These are phyloP conservation scores for Telopea speciosissima DNA, from an alignment of 177 flowering plant genomes.

Conservation along the genomic window DNA sequence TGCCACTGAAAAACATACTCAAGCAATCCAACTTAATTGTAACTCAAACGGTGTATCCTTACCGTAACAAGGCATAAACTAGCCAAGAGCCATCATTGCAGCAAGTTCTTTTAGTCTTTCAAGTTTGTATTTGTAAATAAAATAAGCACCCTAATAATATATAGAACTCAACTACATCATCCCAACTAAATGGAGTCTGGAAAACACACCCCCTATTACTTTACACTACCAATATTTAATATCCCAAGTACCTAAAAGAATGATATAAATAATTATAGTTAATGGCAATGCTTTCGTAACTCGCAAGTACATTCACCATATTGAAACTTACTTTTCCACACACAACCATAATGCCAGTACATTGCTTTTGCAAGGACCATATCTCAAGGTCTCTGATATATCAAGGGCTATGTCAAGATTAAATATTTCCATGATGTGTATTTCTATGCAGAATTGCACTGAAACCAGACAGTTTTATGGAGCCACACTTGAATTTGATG, in stretches of 20 bases:
- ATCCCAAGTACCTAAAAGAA: not conserved
- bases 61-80: not conserved
- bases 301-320: too few relatives aligned
- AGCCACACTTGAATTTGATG: not conserved
- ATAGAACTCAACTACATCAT: too few relatives aligned
- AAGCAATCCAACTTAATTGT: not conserved
- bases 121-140: too few relatives aligned
- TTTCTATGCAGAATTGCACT: not conserved
- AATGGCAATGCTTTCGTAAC: too few relatives aligned
- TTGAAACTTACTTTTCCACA: too few relatives aligned
- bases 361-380: not conserved
- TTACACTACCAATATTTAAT: too few relatives aligned
- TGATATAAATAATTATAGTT: too few relatives aligned
- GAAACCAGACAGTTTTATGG: not conserved
- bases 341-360: too few relatives aligned
- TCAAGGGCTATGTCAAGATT: not conserved
- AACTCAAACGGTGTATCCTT: not conserved
- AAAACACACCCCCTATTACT: not conserved
- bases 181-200: too few relatives aligned
- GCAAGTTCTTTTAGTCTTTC: not conserved
- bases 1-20: not conserved
- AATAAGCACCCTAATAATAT: not conserved
- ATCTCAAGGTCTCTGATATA: not conserved
- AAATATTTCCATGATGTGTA: not conserved
- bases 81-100: not conserved